Conservation (phyloP, 1,284 basidiomycete species). For the Fistulina hepatica region DNA sequence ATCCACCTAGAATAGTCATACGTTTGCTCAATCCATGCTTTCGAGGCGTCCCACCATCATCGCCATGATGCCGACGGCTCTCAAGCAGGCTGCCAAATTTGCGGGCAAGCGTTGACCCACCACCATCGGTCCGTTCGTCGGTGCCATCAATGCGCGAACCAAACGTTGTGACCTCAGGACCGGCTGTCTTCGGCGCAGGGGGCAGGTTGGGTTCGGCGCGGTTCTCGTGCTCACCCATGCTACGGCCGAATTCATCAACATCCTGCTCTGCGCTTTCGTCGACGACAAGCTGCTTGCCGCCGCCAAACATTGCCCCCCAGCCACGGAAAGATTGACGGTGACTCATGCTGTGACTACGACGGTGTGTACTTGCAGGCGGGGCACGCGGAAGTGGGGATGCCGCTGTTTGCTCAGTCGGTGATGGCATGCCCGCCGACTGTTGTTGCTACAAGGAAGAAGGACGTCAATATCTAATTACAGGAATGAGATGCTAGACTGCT, state of each 20-base stretch:
- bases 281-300: conserved; percentile 4
- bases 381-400: conserved; percentile 27
- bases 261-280: conserved; percentile 12
- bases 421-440: too few species aligned
- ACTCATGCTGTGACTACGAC: conserved; percentile 66
- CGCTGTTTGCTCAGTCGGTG: conserved; percentile 13
- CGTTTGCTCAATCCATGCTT: conserved; percentile 10
- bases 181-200: too few species aligned
- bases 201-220: conserved; percentile 7
- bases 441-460: too few species aligned
- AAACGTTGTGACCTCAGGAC: too few species aligned
- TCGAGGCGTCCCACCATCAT: conserved; percentile 4
- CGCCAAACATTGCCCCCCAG: conserved; percentile 15
- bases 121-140: conserved; percentile 8
- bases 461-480: too few species aligned
- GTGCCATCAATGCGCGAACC: too few species aligned
- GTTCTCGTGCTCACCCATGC: conserved; percentile 5
- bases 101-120: conserved; percentile 11
- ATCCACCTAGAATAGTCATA: conserved; percentile 12
- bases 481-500: too few species aligned
- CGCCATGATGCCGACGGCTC: conserved; percentile 5
- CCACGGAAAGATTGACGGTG: conserved; percentile 43
- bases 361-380: conserved; percentile 56
- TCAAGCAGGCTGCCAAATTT: conserved; percentile 11
- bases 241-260: neutral